These are phyloP conservation scores for Aegilops longissima DNA, from an alignment of 176 grass and related monocot species.

Conservation along the genomic window DNA sequence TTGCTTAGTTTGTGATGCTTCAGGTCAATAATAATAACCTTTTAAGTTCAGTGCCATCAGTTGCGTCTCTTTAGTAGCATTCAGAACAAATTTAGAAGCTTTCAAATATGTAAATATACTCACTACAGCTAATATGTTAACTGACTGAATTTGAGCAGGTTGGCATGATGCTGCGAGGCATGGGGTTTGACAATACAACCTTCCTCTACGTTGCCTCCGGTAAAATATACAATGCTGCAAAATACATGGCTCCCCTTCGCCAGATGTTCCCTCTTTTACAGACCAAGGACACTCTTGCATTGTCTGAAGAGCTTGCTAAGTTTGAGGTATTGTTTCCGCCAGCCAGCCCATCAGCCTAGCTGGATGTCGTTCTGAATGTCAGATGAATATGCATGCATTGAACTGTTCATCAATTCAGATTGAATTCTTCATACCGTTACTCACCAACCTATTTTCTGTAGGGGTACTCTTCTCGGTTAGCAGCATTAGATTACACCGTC, in stretches of 20 bases:
- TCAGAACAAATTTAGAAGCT: not conserved
- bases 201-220: constrained; percentile 88
- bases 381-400: constrained; percentile 12
- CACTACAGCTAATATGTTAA: constrained; percentile 5
- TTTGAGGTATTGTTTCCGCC: constrained; percentile 59
- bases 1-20: not conserved
- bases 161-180: constrained; percentile 95
- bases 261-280: constrained; percentile 87
- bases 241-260: constrained; percentile 82
- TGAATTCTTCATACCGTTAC: constrained; percentile 3
- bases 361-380: not conserved
- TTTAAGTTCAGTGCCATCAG: not conserved
- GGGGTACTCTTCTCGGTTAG: constrained; percentile 80
- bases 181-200: constrained; percentile 87
- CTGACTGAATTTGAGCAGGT: constrained; percentile 54
- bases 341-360: not conserved
- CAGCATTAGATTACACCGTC: constrained; percentile 82
- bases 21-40: not conserved
- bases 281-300: constrained; percentile 81
- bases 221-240: constrained; percentile 84
- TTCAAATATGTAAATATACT: not conserved
- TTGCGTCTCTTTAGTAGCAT: not conserved
- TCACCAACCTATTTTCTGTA: constrained; percentile 32
- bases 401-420: not conserved
- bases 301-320: constrained; percentile 73